phyloP scores from a whole-genome alignment of 192 early-diverging fungal species.

The Dissophora ornata region DNA sequence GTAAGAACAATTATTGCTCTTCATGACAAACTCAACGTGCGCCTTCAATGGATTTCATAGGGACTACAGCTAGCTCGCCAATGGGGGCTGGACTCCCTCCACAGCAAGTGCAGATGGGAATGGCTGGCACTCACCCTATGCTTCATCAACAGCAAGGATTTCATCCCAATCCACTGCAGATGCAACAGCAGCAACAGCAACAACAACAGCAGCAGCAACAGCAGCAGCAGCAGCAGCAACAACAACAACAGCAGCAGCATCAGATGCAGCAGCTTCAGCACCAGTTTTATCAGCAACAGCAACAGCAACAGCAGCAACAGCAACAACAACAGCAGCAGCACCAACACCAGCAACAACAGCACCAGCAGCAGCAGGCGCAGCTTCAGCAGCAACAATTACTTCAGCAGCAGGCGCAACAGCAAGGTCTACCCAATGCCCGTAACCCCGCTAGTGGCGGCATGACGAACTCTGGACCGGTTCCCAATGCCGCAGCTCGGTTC shows the following conservation, averaged over 20 bases:
- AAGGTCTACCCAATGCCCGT: constrained; percentile 16
- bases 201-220: constrained; percentile 30
- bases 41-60: neutral
- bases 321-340: constrained; percentile 38
- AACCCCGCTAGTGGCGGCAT: constrained; percentile 14
- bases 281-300: constrained; percentile 41
- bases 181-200: constrained; percentile 28
- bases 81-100: neutral
- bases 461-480: constrained; percentile 8
- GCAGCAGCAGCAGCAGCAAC: constrained; percentile 22
- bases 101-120: constrained; percentile 29
- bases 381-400: constrained; percentile 32
- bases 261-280: constrained; percentile 43
- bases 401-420: constrained; percentile 31
- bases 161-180: constrained; percentile 16
- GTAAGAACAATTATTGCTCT: too few species aligned
- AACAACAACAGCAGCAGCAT: constrained; percentile 31
- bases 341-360: constrained; percentile 16
- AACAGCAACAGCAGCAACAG: constrained; percentile 37
- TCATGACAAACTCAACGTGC: neutral
- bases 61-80: neutral
- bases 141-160: constrained; percentile 30
- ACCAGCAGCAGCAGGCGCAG: constrained; percentile 26
- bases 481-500: constrained; percentile 33
- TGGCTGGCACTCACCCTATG: constrained; percentile 29